Evolutionary conservation across 1,284 basidiomycete species (phyloP).

Genomic region (Leccinum subatratum): DNA sequence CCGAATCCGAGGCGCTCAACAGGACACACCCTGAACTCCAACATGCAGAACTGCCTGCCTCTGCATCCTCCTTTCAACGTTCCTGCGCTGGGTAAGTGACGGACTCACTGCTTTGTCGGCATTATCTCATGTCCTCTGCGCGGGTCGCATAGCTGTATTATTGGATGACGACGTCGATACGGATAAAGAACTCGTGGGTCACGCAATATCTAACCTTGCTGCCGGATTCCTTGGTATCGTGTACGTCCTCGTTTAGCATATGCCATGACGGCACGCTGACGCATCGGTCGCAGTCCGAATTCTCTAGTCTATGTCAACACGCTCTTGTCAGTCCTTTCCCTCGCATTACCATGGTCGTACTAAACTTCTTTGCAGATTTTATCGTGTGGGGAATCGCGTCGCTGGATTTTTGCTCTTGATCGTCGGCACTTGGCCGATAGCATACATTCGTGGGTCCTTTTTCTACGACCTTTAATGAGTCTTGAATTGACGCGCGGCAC

Average conservation of each 20-base stretch:
- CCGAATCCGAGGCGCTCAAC: too few species aligned
- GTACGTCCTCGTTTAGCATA: slow-evolving; percentile 37
- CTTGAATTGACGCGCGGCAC: slow-evolving; percentile 37
- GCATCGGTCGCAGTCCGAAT: slow-evolving; percentile 51
- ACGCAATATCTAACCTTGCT: slow-evolving; percentile 87
- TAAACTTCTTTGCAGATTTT: slow-evolving; percentile 55
- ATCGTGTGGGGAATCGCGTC: slow-evolving; percentile 82
- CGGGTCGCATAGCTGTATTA: slow-evolving; percentile 63
- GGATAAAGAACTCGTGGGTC: slow-evolving; percentile 87
- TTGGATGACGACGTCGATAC: slow-evolving; percentile 89
- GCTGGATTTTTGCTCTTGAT: slow-evolving; percentile 76
- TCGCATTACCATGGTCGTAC: slow-evolving; percentile 3
- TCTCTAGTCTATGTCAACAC: slow-evolving; percentile 90
- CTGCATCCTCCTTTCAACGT: slow-evolving; percentile 88
- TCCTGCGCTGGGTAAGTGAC: slow-evolving; percentile 72
- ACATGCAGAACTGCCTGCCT: too few species aligned
- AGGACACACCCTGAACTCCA: too few species aligned
- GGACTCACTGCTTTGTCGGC: background rate
- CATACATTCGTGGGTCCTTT: slow-evolving; percentile 74
- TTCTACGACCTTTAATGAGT: background rate
- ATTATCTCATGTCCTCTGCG: background rate
- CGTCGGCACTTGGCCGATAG: slow-evolving; percentile 81
- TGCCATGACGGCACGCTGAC: slow-evolving; percentile 10
- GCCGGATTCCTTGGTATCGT: slow-evolving; percentile 81
- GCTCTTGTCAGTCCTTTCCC: slow-evolving; percentile 54